These are phyloP conservation scores for Thraustochytrium sp. DNA, from an alignment of 352 stramenopile genomes.

Conservation along the genomic window DNA sequence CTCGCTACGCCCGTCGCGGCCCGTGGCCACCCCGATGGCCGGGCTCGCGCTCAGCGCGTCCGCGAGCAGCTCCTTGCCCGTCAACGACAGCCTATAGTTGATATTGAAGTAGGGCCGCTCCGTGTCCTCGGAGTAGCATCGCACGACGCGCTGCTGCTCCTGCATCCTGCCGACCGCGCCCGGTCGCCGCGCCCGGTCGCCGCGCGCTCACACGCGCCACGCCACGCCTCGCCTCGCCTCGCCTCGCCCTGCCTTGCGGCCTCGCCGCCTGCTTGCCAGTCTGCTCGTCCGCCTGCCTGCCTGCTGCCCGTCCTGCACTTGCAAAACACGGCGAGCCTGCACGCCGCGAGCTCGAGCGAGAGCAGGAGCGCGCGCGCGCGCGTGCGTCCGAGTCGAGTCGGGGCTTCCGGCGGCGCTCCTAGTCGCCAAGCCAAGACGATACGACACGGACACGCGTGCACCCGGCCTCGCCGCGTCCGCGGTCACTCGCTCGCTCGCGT, in stretches of 20 bases:
- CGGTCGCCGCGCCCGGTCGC: neutral
- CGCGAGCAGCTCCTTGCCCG: slow-evolving; percentile 9
- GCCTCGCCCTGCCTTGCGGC: neutral
- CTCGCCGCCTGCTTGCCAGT: neutral
- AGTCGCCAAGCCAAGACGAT: neutral
- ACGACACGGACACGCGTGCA: too few relatives aligned
- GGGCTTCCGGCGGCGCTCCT: neutral
- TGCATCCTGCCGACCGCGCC: slow-evolving; percentile 9
- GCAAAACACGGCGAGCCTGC: neutral
- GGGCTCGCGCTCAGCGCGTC: neutral
- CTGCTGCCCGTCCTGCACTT: neutral
- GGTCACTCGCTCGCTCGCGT: too few relatives aligned
- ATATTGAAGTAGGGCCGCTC: slow-evolving; percentile 36
- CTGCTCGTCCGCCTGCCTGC: neutral
- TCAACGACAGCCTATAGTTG: slow-evolving; percentile 26
- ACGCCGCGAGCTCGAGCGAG: neutral
- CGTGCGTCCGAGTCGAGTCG: neutral
- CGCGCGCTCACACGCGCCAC: too few relatives aligned
- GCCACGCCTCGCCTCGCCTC: neutral
- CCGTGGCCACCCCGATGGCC: neutral
- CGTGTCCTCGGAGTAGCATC: slow-evolving; percentile 26
- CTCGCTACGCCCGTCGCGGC: neutral
- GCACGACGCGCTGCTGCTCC: slow-evolving; percentile 13
- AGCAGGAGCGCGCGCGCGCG: too few relatives aligned
- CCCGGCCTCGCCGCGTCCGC: too few relatives aligned